Evolutionary conservation across 441 rosid species (phyloP), one percentile per base, ranked within the genome.

Genomic region (Syzygium syzygioides): DNA sequence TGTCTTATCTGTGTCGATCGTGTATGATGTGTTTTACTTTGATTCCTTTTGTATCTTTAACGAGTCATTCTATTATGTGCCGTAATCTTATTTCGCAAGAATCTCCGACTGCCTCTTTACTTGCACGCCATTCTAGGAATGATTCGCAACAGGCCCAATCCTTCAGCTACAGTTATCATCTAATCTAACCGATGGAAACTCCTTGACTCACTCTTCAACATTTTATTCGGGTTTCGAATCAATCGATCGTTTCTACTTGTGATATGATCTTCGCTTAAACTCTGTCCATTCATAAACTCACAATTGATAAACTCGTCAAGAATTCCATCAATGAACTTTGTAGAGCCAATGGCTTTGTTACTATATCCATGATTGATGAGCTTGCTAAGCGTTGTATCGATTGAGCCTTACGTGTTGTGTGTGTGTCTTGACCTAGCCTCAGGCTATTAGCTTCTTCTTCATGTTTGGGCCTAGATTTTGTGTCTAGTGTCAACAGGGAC

Each of bases 101-200:
- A 76, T 41, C 52, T 12, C 17, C 17, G 6, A 12, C 25, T 10
- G 28, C 80, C 80, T 71, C 28, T 20, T 71, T 71, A 37, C 50
- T 19, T 34, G 80, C 28, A 37, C 0, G 14, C 28, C 48, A 71
- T 37, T 71, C 28, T 37, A 37, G 28, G 14, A 26, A 37, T 19
- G 23, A 71, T 71, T 37, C 10, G 25, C 37, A 11, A 34, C 4
- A 34, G 50, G 28, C 26, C 9, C 2, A 6, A 71, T 71, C 80
- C 80, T 71, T 20, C 0, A 34, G 14, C 0, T 12, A 12, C 26
- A 23, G 15, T 76, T 23, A 23, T 23, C 17, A 37, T 9, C 17
- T 0, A 66, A 37, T 9, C 17, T 0, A 66, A 20, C 28, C 0
- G 1, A 37, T 12, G 15, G n/a, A 71, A 71, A 71, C n/a, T 23